These are phyloP conservation scores for Ustilago xerochloae DNA, from an alignment of 1,284 basidiomycete genomes.

Conservation along the genomic window DNA sequence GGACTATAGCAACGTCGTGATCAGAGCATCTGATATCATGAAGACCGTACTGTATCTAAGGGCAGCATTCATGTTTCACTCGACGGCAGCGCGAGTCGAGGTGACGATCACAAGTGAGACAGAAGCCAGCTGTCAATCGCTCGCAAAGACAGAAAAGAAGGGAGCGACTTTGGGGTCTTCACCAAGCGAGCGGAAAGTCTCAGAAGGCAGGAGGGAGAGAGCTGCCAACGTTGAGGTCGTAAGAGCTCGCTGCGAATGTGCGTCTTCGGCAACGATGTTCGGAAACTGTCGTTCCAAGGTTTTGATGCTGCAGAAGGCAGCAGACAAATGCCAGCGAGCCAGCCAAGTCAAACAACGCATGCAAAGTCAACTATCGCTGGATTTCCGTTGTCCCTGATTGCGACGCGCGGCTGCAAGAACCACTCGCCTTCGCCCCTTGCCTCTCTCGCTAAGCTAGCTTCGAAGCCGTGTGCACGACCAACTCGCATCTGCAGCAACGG, in stretches of 20 bases:
- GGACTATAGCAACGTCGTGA: not conserved
- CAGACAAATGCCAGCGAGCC: not conserved
- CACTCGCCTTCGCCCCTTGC: constrained; percentile 1
- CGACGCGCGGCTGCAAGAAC: not conserved
- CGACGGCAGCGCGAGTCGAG: no score
- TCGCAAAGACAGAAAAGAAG: not conserved
- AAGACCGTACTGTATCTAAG: not conserved
- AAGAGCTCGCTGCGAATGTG: not conserved
- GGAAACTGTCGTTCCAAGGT: not conserved
- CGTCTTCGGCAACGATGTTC: constrained; percentile 7
- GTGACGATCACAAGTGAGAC: constrained; percentile 16
- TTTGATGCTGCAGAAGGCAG: not conserved
- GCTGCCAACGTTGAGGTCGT: not conserved
- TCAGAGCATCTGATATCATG: no score
- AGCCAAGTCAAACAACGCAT: not conserved
- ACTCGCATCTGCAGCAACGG: not conserved
- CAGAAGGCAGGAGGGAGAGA: no score
- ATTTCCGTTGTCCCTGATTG: constrained; percentile 2
- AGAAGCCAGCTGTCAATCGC: constrained; percentile 18
- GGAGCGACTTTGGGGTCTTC: no score
- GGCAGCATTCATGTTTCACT: not conserved
- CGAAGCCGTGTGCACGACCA: not conserved
- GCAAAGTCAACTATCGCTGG: no score
- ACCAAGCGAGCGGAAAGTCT: no score
- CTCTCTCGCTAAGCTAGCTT: constrained; percentile 10